Base-by-base conservation (phyloP, 257 asterid genomes). In the Scutellaria barbata region DNA sequence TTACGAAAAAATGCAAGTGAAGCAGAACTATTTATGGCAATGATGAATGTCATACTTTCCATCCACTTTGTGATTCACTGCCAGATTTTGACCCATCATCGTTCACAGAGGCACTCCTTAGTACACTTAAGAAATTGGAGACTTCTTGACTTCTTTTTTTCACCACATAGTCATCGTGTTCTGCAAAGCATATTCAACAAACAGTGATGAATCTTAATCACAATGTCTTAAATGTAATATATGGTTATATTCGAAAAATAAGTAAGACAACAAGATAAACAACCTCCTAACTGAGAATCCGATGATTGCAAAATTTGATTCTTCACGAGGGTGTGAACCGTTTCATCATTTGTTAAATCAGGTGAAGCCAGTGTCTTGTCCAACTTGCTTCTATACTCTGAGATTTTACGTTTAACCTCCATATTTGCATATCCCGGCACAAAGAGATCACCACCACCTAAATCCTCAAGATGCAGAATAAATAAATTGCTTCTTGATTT, bases 61-160 rank as follows among this genome's bases (percentile, higher is more conserved):
- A 92, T 63, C 79, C 74, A 55, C 75, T 73, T 6, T 68, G 80
- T 64, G 84, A 77, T 22, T 77, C 84, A 10, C 85, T 81, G 18
- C 79, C 80, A 13, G 84, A 72, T 59, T 82, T 85, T 46, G 82
- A 76, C 69, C 46, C 77, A 68, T 79, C 88, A n/a, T 80, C 79
- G 25, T 73, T 73, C 40, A 59, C 73, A 0, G 94, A 85, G 40
- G 94, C 85, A 83, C 98, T 93, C 81, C 97, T 81, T 78, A 91
- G 69, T 96, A 87, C 90, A 63, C 76, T 71, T 20, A 94, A 91
- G 69, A 91, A 87, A 76, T 77, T 76, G 6, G 81, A 85, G 60
- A 91, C 77, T 83, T 91, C 91, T 70, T 76, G 76, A 68, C 95
- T 89, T 86, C 96, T 89, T 76, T 72, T 79, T 63, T 83, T 87